These are phyloP conservation scores for Oryza meridionalis DNA, from an alignment of 176 grass and related monocot species.

Conservation along the genomic window DNA sequence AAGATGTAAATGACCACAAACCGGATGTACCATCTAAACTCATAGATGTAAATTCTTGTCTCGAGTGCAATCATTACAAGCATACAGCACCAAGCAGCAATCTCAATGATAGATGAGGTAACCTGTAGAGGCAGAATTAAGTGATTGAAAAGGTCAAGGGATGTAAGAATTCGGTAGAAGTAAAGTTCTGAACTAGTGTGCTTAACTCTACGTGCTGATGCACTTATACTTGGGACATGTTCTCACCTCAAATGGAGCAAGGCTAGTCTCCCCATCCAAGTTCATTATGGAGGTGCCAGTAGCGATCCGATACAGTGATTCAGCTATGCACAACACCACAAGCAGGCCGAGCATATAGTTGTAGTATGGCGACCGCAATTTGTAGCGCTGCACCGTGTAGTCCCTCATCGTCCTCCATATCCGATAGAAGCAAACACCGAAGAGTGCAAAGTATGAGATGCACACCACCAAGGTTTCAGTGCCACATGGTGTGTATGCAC, in stretches of 20 bases:
- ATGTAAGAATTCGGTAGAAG: background rate
- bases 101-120: conserved; percentile 68
- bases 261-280: conserved; percentile 70
- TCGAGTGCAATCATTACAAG: conserved; percentile 76
- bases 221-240: conserved; percentile 7
- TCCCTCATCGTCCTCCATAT: conserved; percentile 83
- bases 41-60: conserved; percentile 79
- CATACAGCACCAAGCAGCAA: conserved; percentile 80
- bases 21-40: conserved; percentile 94
- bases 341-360: conserved; percentile 80
- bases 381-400: conserved; percentile 73
- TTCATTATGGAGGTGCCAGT: conserved; percentile 78
- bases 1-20: conserved; percentile 91
- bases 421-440: conserved; percentile 87
- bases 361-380: conserved; percentile 60
- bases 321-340: conserved; percentile 56
- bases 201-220: background rate
- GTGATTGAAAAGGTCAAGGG: conserved; percentile 30
- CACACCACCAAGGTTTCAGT: conserved; percentile 72
- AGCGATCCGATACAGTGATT: conserved; percentile 62
- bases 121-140: conserved; percentile 56
- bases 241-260: conserved; percentile 92
- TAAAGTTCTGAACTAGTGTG: background rate
- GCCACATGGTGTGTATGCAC: conserved; percentile 83
- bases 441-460: conserved; percentile 81